phyloP scores from a whole-genome alignment of 2,329 filamentous ascomycete genomes.

The Colletotrichum theobromicola region DNA sequence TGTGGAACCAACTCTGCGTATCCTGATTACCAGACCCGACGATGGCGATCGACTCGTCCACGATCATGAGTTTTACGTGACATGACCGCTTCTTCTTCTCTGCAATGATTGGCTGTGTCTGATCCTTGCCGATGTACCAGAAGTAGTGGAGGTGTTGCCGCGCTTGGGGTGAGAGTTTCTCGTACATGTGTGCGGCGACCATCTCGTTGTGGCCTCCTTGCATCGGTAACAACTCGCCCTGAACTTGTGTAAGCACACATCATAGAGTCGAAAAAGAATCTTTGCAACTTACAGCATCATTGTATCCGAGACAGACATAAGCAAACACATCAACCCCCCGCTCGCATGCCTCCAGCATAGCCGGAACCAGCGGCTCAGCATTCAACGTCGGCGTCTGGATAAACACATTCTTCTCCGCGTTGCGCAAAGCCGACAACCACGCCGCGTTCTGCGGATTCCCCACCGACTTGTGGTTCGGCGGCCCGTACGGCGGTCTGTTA shows the following conservation, averaged over 20 bases:
- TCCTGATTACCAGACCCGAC: not conserved
- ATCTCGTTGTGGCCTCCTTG: constrained; percentile 81
- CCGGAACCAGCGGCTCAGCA: constrained; percentile 68
- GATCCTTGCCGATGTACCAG: not conserved
- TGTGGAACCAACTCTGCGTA: constrained; percentile 81
- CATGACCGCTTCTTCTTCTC: not conserved
- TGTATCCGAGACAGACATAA: constrained; percentile 81
- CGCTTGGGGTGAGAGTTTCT: constrained; percentile 48
- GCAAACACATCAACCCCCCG: constrained; percentile 71
- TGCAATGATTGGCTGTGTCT: not conserved
- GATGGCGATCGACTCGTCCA: not conserved
- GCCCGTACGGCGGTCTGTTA: constrained; percentile 70
- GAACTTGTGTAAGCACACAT: not conserved
- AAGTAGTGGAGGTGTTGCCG: not conserved
- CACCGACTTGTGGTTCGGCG: constrained; percentile 63
- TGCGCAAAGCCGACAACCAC: constrained; percentile 72
- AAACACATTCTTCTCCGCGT: constrained; percentile 70
- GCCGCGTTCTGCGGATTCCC: constrained; percentile 77
- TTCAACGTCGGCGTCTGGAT: constrained; percentile 83
- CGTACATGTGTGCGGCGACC: constrained; percentile 65
- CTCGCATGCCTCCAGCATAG: constrained; percentile 67
- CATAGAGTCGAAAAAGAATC: rapidly evolving
- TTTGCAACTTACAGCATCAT: constrained; percentile 60
- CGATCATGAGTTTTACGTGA: not conserved
- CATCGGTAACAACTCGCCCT: constrained; percentile 76